phyloP scores from a whole-genome alignment of 1,284 basidiomycete genomes.

The Ganoderma sp. region DNA sequence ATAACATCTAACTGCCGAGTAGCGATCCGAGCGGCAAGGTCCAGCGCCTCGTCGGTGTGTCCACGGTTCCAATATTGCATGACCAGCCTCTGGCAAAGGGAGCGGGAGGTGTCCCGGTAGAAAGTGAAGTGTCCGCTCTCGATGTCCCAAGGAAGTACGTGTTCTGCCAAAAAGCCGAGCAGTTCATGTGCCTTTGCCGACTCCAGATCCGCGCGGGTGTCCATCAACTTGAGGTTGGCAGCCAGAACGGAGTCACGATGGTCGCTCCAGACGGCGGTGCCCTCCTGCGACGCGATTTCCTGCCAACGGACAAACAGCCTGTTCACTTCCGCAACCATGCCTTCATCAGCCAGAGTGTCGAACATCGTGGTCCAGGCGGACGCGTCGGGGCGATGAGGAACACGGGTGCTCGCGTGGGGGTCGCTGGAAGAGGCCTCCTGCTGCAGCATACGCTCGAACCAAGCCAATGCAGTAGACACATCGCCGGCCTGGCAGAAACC shows the following conservation, averaged over 20 bases:
- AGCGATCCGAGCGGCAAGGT: constrained; percentile 25
- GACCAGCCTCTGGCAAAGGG: constrained; percentile 29
- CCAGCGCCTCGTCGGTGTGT: constrained; percentile 25
- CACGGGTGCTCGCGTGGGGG: constrained; percentile 48
- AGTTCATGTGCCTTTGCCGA: constrained; percentile 32
- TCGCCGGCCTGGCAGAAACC: constrained; percentile 74
- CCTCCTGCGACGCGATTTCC: constrained; percentile 43
- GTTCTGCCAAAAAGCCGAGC: constrained; percentile 39
- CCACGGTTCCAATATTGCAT: constrained; percentile 31
- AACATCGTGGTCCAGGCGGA: constrained; percentile 60
- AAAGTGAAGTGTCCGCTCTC: constrained; percentile 29
- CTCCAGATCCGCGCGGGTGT: constrained; percentile 34
- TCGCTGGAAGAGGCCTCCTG: constrained; percentile 45
- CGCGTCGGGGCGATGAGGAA: constrained; percentile 56
- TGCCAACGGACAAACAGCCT: constrained; percentile 52
- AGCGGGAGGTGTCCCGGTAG: constrained; percentile 28
- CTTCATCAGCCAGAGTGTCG: constrained; percentile 54
- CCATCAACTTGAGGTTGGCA: constrained; percentile 48
- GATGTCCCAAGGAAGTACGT: constrained; percentile 31
- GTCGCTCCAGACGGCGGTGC: constrained; percentile 42
- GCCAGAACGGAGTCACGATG: constrained; percentile 45
- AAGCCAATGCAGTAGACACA: constrained; percentile 64
- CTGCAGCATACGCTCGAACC: constrained; percentile 71
- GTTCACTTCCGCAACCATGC: constrained; percentile 61
- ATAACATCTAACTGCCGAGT: constrained; percentile 28